Percentiles rank a stretch among this genome's conserved stretches.
These are phyloP conservation scores for Diutina siamensis DNA, from an alignment of 1,139 yeast genomes.

Conservation along the genomic window DNA sequence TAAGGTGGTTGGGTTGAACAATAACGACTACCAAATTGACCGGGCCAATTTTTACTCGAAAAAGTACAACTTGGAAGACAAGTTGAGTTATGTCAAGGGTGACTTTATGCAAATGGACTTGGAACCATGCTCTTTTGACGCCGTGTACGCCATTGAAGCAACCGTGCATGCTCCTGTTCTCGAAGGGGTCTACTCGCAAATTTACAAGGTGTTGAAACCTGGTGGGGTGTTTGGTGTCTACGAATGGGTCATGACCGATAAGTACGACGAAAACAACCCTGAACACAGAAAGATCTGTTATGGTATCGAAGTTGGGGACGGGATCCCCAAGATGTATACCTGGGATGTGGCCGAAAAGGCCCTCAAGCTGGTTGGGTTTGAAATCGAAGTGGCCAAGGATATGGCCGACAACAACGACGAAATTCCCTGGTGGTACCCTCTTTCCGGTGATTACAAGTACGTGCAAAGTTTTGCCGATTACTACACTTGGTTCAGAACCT, in stretches of 20 bases:
- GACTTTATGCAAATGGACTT: slow-evolving; percentile 99
- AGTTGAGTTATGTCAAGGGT: slow-evolving; percentile 84
- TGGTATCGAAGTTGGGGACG: slow-evolving; percentile 97
- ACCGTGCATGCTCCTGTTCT: slow-evolving; percentile 96
- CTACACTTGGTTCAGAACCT: slow-evolving; percentile 82
- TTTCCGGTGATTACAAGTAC: slow-evolving; percentile 86
- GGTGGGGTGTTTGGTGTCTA: slow-evolving; percentile 97
- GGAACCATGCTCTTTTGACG: slow-evolving; percentile 80
- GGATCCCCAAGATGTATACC: slow-evolving; percentile 94
- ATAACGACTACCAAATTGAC: slow-evolving; percentile 93
- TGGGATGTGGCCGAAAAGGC: slow-evolving; percentile 83
- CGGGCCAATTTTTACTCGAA: slow-evolving; percentile 80
- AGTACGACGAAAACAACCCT: slow-evolving; percentile 74
- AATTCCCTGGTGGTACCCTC: slow-evolving; percentile 97
- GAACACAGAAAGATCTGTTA: slow-evolving; percentile 93
- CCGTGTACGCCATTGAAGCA: slow-evolving; percentile 97
- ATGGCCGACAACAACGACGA: slow-evolving; percentile 75
- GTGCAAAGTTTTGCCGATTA: slow-evolving; percentile 71
- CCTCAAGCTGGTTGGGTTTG: slow-evolving; percentile 78
- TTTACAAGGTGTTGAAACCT: slow-evolving; percentile 91
- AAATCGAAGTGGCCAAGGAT: slow-evolving; percentile 63
- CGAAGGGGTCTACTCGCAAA: slow-evolving; percentile 93
- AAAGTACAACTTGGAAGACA: slow-evolving; percentile 51
- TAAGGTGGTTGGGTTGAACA: slow-evolving; percentile 80
- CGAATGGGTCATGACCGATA: slow-evolving; percentile 98